Evolutionary conservation across 2,329 filamentous ascomycete species (phyloP).

Genomic region (Pseudogymnoascus sp.): DNA sequence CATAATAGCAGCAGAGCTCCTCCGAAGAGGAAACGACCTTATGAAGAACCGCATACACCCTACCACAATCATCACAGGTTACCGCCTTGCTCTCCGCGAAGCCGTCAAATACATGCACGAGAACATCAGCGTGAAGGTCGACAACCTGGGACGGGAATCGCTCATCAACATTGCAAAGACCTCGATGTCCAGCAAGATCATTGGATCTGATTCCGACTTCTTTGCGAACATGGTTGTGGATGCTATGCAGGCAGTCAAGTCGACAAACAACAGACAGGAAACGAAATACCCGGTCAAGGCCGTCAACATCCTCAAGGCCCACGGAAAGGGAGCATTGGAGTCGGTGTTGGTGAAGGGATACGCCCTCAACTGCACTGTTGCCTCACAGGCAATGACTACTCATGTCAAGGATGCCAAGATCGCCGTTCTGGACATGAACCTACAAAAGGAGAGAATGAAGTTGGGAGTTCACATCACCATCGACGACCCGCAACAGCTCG

Average conservation of each 20-base stretch:
- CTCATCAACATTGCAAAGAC: conserved; percentile 95
- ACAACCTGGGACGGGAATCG: conserved; percentile 80
- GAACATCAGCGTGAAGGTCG: conserved; percentile 93
- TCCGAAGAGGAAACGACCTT: conserved; percentile 89
- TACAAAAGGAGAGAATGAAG: conserved; percentile 99
- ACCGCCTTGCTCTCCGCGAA: conserved; percentile 88
- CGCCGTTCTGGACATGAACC: conserved; percentile 91
- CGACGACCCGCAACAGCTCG: conserved; percentile 91
- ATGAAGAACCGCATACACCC: conserved; percentile 99
- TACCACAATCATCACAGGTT: conserved; percentile 97
- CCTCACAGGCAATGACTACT: conserved; percentile 96
- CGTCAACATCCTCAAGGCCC: conserved; percentile 96
- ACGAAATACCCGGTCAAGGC: conserved; percentile 97
- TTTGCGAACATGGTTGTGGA: conserved; percentile 97
- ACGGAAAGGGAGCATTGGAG: conserved; percentile 85
- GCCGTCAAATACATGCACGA: conserved; percentile 99
- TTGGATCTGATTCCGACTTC: conserved; percentile 90
- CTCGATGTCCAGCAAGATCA: conserved; percentile 99
- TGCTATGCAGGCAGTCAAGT: conserved; percentile 90
- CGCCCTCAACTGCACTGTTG: conserved; percentile 96
- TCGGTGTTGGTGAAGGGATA: conserved; percentile 92
- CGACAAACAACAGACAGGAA: conserved; percentile 82
- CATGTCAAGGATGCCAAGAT: conserved; percentile 91
- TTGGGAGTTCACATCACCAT: conserved; percentile 96
- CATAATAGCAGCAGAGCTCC: conserved; percentile 89